Base-by-base conservation (phyloP, 1,139 yeast species). In the Blastobotrys ciferrii region DNA sequence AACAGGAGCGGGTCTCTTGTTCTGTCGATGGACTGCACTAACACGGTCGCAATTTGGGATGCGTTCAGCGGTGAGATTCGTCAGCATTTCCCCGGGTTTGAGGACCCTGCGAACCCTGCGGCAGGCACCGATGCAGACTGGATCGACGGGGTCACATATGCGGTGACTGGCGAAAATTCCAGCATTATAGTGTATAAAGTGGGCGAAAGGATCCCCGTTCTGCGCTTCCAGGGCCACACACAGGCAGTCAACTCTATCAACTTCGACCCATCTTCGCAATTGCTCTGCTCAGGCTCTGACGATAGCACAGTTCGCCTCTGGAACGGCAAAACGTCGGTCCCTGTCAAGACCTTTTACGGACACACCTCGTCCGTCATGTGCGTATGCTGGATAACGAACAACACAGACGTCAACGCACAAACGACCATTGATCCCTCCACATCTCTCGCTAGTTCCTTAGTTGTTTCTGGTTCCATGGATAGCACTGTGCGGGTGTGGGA, bases 401-500 rank as follows among this genome's bases (percentile, higher is more conserved):
- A 12, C 60, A 32, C 49, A 6, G 19, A 9, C n/a, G 40, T 13
- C 4, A 28, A 48, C 12, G 35, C 45, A 17, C 48, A 48, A 1
- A 40, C 45, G 12, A 30, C 44, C 33, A 41, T 54, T 17, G 51
- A 53, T 25, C 49, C 59, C 4, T 14, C 17, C 17, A 15, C 25
- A 39, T 5, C 53, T 32, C 6, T 32, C 19, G 13, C 51, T n/a
- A 35, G 39, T 17, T 35, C 42, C 11, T 9, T 45, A 1, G 56
- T 77, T 3, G 57, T 75, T n/a, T 70, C 77, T 9, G 70, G 77
- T 1, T 82, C 95, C 1, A 70, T 86, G 65, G 95, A 87, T 55
- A 91, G 95, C 1, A 71, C 82, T 0, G 68, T 84, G 1, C 75
- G 85, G 49, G 59, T 86, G 0, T 88, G 95, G 95, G 78, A 84